Base-by-base conservation (phyloP, 805 yeast species). In the Tetrapisispora pingtungensis region DNA sequence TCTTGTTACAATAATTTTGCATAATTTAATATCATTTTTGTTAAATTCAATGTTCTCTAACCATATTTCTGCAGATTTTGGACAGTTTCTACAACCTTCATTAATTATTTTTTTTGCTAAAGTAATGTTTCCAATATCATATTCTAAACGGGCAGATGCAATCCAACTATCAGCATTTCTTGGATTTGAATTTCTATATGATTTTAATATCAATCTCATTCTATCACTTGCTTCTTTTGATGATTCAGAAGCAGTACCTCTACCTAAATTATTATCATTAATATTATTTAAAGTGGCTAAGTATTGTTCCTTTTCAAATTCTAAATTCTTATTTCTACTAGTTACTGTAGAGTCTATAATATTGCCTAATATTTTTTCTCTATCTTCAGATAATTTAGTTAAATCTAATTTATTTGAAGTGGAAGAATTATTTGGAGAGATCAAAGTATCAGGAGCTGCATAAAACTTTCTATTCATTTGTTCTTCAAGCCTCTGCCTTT, bases 121-220 rank as follows among this genome's bases (percentile, higher is more conserved):
- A 5, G 64, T 64, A 43, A 69, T 67, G 42, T 77, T 78, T 36
- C 71, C 71, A 1, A 80, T 81, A 37, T 72, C 73, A 50, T 77
- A 82, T 56, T 90, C 97, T 10, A 87, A 58, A 39, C 86, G 65
- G 0, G 96, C 94, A 40, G 87, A 76, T 0, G 94, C 86, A 19
- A 90, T 83, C 95, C 96, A 90, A 4, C 83, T 84, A 40, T 75
- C 75, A 0, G 95, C 75, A 46, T 79, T 81, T 35, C 66, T 62
- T 0, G 97, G 96, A 53, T 85, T 82, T 0, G 86, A 66, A 50
- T 74, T 76, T 31, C 94, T 70, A 50, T 84, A 72, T 3, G 87
- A 80, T n/a, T 74, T 67, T 38, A 89, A 69, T 8, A 87, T 67
- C 2, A 70, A 56, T 32, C 93, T 66, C 32, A 80, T 77, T 47